These are phyloP conservation scores for Emydomyces testavorans DNA, from an alignment of 2,329 filamentous ascomycete species.

Conservation along the genomic window DNA sequence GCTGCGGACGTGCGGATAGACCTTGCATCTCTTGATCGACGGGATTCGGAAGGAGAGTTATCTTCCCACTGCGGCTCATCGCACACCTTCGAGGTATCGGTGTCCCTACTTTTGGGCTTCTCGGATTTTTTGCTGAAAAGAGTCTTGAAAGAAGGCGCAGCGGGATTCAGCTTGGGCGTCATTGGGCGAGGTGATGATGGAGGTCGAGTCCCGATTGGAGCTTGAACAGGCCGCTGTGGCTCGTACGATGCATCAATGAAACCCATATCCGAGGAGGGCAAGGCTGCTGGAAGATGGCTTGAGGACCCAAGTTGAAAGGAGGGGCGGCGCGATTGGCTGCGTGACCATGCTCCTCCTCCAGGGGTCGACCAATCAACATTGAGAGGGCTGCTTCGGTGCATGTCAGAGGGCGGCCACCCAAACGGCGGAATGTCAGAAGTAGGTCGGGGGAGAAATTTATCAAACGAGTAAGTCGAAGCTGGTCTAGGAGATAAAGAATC, in stretches of 20 bases:
- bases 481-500: constrained; percentile 38
- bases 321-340: constrained; percentile 66
- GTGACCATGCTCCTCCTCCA: constrained; percentile 53
- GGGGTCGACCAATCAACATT: constrained; percentile 44
- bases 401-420: constrained; percentile 50
- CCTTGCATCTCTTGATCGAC: constrained; percentile 35
- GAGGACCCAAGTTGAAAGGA: constrained; percentile 69
- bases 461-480: constrained; percentile 46
- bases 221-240: constrained; percentile 44
- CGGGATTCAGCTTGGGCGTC: constrained; percentile 63
- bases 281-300: constrained; percentile 47
- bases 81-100: constrained; percentile 20
- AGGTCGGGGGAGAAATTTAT: constrained; percentile 54
- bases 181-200: constrained; percentile 44
- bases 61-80: constrained; percentile 21
- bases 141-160: constrained; percentile 76
- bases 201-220: constrained; percentile 70
- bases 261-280: constrained; percentile 41
- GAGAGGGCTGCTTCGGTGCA: constrained; percentile 44
- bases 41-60: constrained; percentile 35
- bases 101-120: constrained; percentile 24
- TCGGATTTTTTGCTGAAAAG: constrained; percentile 48
- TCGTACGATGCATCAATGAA: constrained; percentile 39
- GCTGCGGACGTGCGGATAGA: constrained; percentile 37
- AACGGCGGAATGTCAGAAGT: constrained; percentile 69